Percentiles rank a stretch among this genome's conserved stretches.
phyloP scores from a whole-genome alignment of 2,329 filamentous ascomycete genomes.

The Aspergillus sp. region DNA sequence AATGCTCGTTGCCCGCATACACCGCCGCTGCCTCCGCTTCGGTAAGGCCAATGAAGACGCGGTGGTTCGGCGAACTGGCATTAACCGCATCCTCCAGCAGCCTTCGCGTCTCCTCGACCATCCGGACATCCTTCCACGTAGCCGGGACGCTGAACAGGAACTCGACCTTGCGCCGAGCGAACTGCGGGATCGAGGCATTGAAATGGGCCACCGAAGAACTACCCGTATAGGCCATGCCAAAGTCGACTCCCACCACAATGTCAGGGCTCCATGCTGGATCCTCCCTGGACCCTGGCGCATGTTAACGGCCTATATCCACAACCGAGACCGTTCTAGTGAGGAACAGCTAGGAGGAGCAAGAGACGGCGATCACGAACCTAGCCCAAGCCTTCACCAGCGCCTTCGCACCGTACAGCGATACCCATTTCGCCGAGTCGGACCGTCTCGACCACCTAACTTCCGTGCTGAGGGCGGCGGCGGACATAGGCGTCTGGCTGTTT shows the following conservation, averaged over 20 bases:
- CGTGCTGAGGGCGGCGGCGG: conserved; percentile 11
- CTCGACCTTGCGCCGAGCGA: conserved; percentile 21
- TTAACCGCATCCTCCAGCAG: conserved; percentile 23
- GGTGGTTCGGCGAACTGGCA: conserved; percentile 24
- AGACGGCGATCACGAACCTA: conserved; percentile 1
- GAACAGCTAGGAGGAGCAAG: conserved; percentile 1
- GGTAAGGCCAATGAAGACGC: conserved; percentile 38
- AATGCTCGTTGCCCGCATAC: conserved; percentile 32
- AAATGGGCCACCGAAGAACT: conserved; percentile 16
- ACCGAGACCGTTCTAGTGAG: conserved; percentile 1
- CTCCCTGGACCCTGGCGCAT: conserved; percentile 17
- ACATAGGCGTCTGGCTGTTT: conserved; percentile 19
- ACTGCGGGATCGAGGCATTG: conserved; percentile 15
- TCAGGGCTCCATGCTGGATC: conserved; percentile 15
- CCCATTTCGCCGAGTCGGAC: conserved; percentile 6
- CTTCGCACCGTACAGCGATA: conserved; percentile 13
- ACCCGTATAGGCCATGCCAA: conserved; percentile 22
- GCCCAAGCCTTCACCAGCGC: conserved; percentile 10
- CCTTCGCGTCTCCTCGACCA: conserved; percentile 25
- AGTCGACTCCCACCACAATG: conserved; percentile 18
- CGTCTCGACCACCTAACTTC: conserved; percentile 12
- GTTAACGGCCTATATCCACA: conserved; percentile 16
- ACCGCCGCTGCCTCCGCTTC: conserved; percentile 48
- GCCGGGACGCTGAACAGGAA: conserved; percentile 36
- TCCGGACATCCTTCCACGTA: conserved; percentile 31